Conservation (phyloP, 306 rosid species). For the Cucumis hystrix region DNA sequence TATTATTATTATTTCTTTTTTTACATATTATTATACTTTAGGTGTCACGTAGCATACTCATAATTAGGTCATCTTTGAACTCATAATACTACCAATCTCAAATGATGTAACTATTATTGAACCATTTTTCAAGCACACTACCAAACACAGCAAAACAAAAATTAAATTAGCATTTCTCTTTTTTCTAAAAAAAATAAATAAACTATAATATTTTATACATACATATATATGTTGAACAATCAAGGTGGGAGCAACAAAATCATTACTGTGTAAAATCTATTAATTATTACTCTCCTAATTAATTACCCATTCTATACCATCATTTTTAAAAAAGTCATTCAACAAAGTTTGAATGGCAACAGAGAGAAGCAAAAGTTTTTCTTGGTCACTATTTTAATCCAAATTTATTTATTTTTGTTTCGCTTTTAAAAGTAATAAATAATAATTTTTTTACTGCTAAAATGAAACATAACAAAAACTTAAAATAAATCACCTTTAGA, state of each 20-base stretch:
- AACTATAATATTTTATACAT: not conserved
- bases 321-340: too few species aligned
- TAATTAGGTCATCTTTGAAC: not conserved
- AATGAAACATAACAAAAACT: too few species aligned
- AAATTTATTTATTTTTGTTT: too few species aligned
- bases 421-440: too few species aligned
- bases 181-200: too few species aligned
- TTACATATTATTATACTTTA: not conserved
- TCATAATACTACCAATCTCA: not conserved
- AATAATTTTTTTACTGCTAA: too few species aligned
- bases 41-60: not conserved
- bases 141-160: too few species aligned
- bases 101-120: not conserved
- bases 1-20: not conserved
- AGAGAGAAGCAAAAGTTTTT: too few species aligned
- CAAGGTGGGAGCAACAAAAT: not conserved
- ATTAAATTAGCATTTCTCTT: too few species aligned
- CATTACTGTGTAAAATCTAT: not conserved
- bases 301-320: not conserved
- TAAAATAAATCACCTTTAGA: too few species aligned
- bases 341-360: not conserved
- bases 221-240: not conserved
- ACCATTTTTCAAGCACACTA: too few species aligned
- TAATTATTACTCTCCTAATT: not conserved
- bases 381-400: too few species aligned